These are phyloP conservation scores for Solanum pennellii DNA, from an alignment of 257 asterid species.

Conservation along the genomic window DNA sequence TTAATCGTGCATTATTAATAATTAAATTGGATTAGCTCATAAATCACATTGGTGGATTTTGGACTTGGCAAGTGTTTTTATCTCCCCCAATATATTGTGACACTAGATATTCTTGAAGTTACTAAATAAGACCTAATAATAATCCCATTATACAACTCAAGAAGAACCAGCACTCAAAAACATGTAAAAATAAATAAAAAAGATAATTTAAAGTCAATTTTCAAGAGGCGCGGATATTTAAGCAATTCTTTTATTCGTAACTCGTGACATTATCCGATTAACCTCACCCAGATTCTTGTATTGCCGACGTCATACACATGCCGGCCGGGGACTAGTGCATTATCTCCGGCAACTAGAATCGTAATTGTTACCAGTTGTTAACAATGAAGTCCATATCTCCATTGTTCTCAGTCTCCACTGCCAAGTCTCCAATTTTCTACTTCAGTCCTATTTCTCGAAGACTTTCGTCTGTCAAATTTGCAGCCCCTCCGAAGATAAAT, in stretches of 20 bases:
- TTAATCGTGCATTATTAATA: too few species aligned
- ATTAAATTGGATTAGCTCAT: background rate
- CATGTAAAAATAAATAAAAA: background rate
- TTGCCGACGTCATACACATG: background rate
- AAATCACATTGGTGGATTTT: background rate
- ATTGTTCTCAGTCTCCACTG: background rate
- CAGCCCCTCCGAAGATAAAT: slow-evolving; percentile 10
- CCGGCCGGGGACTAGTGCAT: background rate
- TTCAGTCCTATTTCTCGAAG: background rate
- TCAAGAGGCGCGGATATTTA: background rate
- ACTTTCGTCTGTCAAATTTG: background rate
- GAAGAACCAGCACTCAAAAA: background rate
- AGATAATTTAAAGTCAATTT: background rate
- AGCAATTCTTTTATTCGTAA: background rate
- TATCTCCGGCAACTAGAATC: background rate
- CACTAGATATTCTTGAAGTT: too few species aligned
- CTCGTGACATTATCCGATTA: background rate
- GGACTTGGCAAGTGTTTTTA: background rate
- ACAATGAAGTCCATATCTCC: background rate
- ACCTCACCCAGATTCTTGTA: background rate
- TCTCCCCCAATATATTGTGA: background rate
- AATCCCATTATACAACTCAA: too few species aligned
- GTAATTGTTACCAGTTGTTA: background rate
- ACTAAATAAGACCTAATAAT: background rate
- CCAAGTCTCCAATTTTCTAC: background rate